phyloP scores from a whole-genome alignment of 2,329 filamentous ascomycete species.

The Colletotrichum tamarilloi region DNA sequence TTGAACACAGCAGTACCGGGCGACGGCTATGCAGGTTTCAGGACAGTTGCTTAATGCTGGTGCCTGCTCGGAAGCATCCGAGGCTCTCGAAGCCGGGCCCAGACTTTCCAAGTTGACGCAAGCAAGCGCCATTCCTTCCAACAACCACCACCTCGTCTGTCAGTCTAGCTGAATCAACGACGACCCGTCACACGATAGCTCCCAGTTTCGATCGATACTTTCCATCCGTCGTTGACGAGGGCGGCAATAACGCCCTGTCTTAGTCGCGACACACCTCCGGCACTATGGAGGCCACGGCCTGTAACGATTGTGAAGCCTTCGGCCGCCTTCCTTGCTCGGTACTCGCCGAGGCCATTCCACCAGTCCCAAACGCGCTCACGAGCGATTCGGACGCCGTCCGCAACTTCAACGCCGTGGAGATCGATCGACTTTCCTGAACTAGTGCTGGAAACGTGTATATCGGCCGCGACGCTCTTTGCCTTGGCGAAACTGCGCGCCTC shows the following conservation, averaged over 20 bases:
- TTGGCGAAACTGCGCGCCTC: conserved; percentile 67
- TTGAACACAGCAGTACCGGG: neutral
- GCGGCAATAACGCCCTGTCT: conserved; percentile 83
- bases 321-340: conserved; percentile 61
- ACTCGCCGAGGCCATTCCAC: conserved; percentile 81
- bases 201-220: conserved; percentile 77
- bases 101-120: neutral
- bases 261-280: conserved; percentile 79
- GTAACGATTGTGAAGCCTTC: conserved; percentile 81
- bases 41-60: conserved; percentile 5
- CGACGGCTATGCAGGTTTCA: conserved; percentile 8
- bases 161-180: conserved; percentile 40
- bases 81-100: neutral
- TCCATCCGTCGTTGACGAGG: conserved; percentile 85
- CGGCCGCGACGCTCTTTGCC: conserved; percentile 74
- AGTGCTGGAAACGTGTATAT: conserved; percentile 75
- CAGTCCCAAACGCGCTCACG: conserved; percentile 74
- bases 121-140: neutral
- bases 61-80: conserved; percentile 13
- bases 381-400: conserved; percentile 84
- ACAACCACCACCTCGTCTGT: neutral
- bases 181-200: conserved; percentile 76
- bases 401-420: conserved; percentile 84
- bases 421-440: conserved; percentile 74
- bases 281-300: conserved; percentile 82